Evolutionary conservation across 2,329 filamentous ascomycete species (phyloP), one percentile per base, ranked within the genome.

Genomic region (Ceratocystiopsis sp.): DNA sequence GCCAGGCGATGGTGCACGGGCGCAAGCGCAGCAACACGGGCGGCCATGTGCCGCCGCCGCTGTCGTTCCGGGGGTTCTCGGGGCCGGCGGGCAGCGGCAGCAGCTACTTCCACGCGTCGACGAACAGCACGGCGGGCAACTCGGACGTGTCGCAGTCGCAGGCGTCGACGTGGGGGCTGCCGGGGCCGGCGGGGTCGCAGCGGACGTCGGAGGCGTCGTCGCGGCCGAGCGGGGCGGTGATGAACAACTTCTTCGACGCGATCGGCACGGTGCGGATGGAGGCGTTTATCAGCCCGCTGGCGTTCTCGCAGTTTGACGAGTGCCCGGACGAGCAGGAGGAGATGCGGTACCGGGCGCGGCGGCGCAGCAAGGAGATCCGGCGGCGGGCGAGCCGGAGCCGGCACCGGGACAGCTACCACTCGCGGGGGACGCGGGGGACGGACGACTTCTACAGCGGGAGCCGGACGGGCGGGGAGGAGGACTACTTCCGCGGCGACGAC

Each of bases 211-310:
- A 75, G 47, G 67, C 69, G 3, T 75, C 70, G 1, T 71, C 67
- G 29, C 51, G 58, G 1, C 61, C 64, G 1, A 63, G 63, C 48
- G 55, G 50, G 2, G 43, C 53, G 3, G 49, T 47, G n/a, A 54
- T 54, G 54, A 55, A 51, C 45, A 76, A 77, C 58, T 87, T 91
- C 63, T 91, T 91, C 55, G 86, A 93, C 52, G 82, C 82, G 1
- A 80, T 93, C 45, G 86, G 87, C 1, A 96, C 87, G 2, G 77
- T 96, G 39, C 77, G 91, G 25, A 96, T 98, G 89, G 89, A 96
- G 59, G 91, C 91, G 0, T 98, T 96, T 58, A 93, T 98, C 51
- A 76, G 68, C 52, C 75, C 75, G 0, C 57, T 78, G 12, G 64
- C 71, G 2, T 35, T 49, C 17, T 34, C 62, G 3, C 61, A 63